Evolutionary conservation across 225 moss, liverwort and hornwort genomes (phyloP).

Genomic region (Thuidium tamariscinum): DNA sequence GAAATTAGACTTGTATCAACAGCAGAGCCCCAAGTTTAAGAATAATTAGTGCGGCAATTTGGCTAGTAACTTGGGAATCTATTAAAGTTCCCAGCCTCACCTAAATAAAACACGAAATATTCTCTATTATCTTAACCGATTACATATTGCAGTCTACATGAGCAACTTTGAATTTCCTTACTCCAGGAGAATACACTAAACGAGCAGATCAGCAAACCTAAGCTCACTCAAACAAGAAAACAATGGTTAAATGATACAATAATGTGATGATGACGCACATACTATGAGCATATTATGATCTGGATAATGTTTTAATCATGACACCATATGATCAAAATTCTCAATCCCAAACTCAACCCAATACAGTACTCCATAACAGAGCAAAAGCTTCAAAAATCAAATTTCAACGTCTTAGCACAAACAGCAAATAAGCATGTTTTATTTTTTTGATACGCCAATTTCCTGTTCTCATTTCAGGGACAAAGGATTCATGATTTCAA

Average conservation of each 20-base stretch:
- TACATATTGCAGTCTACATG: background rate
- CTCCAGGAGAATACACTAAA: background rate
- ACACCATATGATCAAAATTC: background rate
- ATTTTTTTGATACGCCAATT: background rate
- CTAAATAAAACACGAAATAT: background rate
- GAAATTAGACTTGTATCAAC: background rate
- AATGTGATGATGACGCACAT: background rate
- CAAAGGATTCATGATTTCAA: background rate
- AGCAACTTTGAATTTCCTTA: background rate
- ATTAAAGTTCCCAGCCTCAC: background rate
- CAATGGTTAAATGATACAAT: background rate
- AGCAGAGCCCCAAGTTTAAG: background rate
- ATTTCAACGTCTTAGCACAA: background rate
- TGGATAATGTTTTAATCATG: background rate
- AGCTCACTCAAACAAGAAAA: background rate
- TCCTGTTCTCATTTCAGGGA: background rate
- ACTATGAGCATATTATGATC: background rate
- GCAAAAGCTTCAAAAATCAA: background rate
- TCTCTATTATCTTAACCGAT: background rate
- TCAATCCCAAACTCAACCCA: background rate
- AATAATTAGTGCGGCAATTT: background rate
- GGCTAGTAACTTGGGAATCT: too few relatives aligned
- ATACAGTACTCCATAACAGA: background rate
- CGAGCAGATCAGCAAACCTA: background rate
- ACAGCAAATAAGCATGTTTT: background rate